Evolutionary conservation across 352 stramenopile species (phyloP), one percentile per base, ranked within the genome.

Genomic region (Globisporangium polare): DNA sequence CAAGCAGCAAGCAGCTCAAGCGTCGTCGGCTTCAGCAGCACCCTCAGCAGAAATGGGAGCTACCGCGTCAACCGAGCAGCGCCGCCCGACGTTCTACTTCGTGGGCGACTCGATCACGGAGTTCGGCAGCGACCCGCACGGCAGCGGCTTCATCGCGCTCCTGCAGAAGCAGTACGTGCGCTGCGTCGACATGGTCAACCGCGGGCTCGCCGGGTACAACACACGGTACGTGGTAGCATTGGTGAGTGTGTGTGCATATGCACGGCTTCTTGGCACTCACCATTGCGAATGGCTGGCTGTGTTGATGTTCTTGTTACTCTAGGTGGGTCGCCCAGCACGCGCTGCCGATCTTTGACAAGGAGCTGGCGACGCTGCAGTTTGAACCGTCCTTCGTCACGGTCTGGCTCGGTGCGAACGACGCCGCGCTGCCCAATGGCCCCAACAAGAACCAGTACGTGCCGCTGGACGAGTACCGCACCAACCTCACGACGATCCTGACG

Each of bases 21-120:
- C 37, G 37, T 45, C 39, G 17, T 20, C 42, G 15, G 15, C n/a
- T 15, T 27, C 42, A 41, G 15, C 49, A 54, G 24, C 49, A 53
- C 2, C 9, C 15, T 22, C 39, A 61, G 20, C 12, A 33, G 39
- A 9, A 7, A 65, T 65, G 60, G 53, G 60, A 8, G 39, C 41
- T 10, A 47, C 33, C 8, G 51, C 42, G 18, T 59, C 59, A 7
- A 31, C 41, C 29, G 51, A 65, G 22, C 47, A 63, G 41, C 51
- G 53, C 17, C 75, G 73, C 0, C 75, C 73, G 18, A 56, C 67
- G 42, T 58, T 89, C 37, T 64, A 83, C 17, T 70, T 89, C 9
- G 35, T 79, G 17, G 83, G 83, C 17, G 83, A 92, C 68, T 92
- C 83, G 27, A 77, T 90, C 69, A 92, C 82, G 35, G 65, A 90